Evolutionary conservation across 2,329 filamentous ascomycete genomes (phyloP).

Genomic region (Alternaria arborescens): DNA sequence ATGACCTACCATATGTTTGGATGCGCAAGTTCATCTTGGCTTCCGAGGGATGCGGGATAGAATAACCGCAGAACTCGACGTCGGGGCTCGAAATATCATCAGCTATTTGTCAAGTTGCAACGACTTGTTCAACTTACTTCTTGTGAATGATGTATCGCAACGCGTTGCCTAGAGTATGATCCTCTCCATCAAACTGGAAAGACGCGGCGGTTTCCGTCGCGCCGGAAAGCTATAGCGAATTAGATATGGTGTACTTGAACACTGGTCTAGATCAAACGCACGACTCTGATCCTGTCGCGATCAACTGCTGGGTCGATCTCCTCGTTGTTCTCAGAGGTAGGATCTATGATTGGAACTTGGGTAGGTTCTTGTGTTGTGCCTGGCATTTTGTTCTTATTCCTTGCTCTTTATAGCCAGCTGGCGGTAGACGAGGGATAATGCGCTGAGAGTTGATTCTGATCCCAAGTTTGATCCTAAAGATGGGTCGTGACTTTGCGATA

Average conservation of each 20-base stretch:
- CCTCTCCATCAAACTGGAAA: constrained; percentile 93
- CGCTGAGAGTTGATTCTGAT: background rate
- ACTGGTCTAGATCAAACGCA: constrained; percentile 33
- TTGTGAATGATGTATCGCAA: constrained; percentile 97
- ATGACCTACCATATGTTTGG: constrained; percentile 83
- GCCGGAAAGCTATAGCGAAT: constrained; percentile 74
- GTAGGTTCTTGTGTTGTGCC: constrained; percentile 31
- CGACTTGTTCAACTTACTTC: constrained; percentile 69
- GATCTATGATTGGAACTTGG: constrained; percentile 32
- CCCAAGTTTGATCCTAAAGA: constrained; percentile 1
- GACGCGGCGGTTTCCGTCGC: constrained; percentile 87
- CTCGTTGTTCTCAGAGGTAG: constrained; percentile 35
- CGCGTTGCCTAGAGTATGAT: constrained; percentile 94
- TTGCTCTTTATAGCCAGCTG: constrained; percentile 12
- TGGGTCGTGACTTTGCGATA: constrained; percentile 31
- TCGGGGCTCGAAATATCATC: constrained; percentile 70
- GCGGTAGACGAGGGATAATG: background rate
- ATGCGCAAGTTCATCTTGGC: constrained; percentile 96
- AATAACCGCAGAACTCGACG: constrained; percentile 98
- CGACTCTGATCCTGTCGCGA: constrained; percentile 57
- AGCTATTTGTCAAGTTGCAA: background rate
- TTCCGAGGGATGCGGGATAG: constrained; percentile 96
- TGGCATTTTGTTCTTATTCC: constrained; percentile 26
- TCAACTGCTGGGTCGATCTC: constrained; percentile 47
- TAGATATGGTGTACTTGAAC: background rate